phyloP scores from a whole-genome alignment of 2,329 filamentous ascomycete species.

The Colletotrichum caudatum region DNA sequence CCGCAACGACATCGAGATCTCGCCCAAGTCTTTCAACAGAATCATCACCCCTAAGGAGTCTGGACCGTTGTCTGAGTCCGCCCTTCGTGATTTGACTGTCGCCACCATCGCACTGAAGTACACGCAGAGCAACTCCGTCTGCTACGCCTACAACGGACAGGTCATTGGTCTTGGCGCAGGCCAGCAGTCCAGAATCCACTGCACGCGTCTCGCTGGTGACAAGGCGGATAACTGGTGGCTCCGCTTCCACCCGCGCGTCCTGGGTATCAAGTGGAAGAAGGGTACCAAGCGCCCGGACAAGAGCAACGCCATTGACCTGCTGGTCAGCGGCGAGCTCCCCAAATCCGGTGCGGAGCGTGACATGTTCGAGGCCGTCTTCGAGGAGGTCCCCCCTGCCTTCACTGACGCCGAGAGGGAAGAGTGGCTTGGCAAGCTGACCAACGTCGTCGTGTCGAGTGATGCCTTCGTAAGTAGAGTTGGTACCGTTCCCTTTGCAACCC shows the following conservation, averaged over 20 bases:
- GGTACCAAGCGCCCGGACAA: slow-evolving; percentile 97
- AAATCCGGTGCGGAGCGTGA: slow-evolving; percentile 85
- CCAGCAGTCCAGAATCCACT: slow-evolving; percentile 98
- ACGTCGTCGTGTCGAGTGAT: slow-evolving; percentile 91
- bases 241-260: slow-evolving; percentile 91
- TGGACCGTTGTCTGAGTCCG: slow-evolving; percentile 78
- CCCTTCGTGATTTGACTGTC: slow-evolving; percentile 89
- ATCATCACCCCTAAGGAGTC: slow-evolving; percentile 89
- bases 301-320: slow-evolving; percentile 96
- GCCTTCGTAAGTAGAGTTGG: slow-evolving; percentile 81
- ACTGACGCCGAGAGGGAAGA: slow-evolving; percentile 84
- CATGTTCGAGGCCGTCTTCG: slow-evolving; percentile 89
- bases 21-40: slow-evolving; percentile 84
- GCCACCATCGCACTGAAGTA: slow-evolving; percentile 98
- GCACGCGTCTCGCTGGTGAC: slow-evolving; percentile 95
- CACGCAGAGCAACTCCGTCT: slow-evolving; percentile 99
- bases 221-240: slow-evolving; percentile 99
- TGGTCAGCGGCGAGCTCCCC: slow-evolving; percentile 91
- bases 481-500: not conserved
- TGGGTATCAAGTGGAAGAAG: slow-evolving; percentile 95
- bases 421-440: slow-evolving; percentile 85
- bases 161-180: slow-evolving; percentile 94
- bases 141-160: slow-evolving; percentile 95
- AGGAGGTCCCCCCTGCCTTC: slow-evolving; percentile 87
- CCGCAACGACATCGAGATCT: slow-evolving; percentile 91